Evolutionary conservation across 2,329 filamentous ascomycete species (phyloP), one percentile per base, ranked within the genome.

Genomic region (Cordyceps tenuipes): DNA sequence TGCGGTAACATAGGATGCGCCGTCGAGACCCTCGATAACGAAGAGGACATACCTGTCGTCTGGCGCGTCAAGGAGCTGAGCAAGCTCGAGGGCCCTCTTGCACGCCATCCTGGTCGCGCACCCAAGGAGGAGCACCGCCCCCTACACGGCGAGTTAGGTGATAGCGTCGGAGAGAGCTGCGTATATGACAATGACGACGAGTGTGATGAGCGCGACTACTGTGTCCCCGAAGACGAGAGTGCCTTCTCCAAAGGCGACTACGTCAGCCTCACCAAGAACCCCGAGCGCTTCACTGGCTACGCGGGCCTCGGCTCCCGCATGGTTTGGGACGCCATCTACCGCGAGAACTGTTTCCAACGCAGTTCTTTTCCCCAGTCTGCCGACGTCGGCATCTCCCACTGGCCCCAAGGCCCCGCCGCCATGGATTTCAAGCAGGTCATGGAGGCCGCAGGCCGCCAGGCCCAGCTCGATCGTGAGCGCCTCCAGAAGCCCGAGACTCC

Each of bases 181-280:
- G 91, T 99, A 50, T 87, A 97, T 19, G 94, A 99, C 76, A 96
- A 96, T 70, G 93, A 97, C 68, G 93, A 97, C 69, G 93, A 97
- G 74, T 96, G 91, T 74, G 93, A 97, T 75, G 89, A 97, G 66
- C 84, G 94, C 65, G 94, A 99, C 72, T 99, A 97, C 73, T 99
- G 94, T 74, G 85, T 97, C 5, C 91, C 91, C 0, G 94, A 99
- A 68, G 94, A 99, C 70, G 92, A 97, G 76, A 90, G 89, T 68
- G 86, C 88, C 7, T 81, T 82, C 54, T 88, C 83, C 10, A 96
- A 96, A 73, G 94, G 94, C 46, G 94, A 97, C 78, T 99, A 99
- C 71, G 94, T 99, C 68, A 96, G 90, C 74, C 79, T 99, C 65
- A 80, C 95, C 54, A 88, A 91, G 71, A 99, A 99, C 70, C 93